A percentile compares a stretch with the other conserved stretches of the same genome.
Evolutionary conservation across 371 early-diverging fungal genomes (phyloP).

Genomic region (Gilbertella persicaria): DNA sequence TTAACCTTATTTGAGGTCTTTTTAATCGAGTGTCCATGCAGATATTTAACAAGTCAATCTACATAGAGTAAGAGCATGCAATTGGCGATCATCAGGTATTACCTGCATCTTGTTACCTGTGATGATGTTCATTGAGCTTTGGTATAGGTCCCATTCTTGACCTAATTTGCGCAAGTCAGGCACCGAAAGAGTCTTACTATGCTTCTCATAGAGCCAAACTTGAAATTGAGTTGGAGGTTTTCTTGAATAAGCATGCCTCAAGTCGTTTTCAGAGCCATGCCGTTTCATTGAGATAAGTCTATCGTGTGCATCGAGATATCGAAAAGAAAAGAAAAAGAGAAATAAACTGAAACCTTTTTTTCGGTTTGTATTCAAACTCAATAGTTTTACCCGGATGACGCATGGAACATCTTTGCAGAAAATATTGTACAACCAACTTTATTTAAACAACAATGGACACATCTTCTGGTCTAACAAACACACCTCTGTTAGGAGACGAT

Average conservation of each 20-base stretch:
- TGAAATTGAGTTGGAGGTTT: too few relatives aligned
- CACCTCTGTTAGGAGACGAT: constrained; percentile 23
- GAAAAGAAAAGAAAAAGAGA: too few relatives aligned
- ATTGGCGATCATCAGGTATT: constrained; percentile 34
- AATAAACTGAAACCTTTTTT: too few relatives aligned
- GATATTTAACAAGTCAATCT: constrained; percentile 52
- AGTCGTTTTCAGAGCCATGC: too few relatives aligned
- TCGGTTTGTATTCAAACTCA: too few relatives aligned
- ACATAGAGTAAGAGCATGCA: constrained; percentile 3
- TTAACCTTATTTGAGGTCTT: constrained; percentile 42
- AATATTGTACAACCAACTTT: neutral
- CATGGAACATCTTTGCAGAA: neutral
- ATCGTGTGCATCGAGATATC: too few relatives aligned
- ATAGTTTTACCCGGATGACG: too few relatives aligned
- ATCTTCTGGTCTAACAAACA: constrained; percentile 34
- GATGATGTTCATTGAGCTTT: constrained; percentile 11
- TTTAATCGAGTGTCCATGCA: constrained; percentile 34
- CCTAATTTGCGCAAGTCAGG: constrained; percentile 38
- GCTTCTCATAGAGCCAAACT: too few relatives aligned
- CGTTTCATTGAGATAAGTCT: too few relatives aligned
- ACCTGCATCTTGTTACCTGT: too few relatives aligned
- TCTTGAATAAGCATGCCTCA: too few relatives aligned
- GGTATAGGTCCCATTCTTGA: constrained; percentile 37
- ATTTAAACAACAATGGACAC: constrained; percentile 11
- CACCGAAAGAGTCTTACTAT: too few relatives aligned